Evolutionary conservation across 139 green algal genomes (phyloP).

Genomic region (Zygnema cylindricum): DNA sequence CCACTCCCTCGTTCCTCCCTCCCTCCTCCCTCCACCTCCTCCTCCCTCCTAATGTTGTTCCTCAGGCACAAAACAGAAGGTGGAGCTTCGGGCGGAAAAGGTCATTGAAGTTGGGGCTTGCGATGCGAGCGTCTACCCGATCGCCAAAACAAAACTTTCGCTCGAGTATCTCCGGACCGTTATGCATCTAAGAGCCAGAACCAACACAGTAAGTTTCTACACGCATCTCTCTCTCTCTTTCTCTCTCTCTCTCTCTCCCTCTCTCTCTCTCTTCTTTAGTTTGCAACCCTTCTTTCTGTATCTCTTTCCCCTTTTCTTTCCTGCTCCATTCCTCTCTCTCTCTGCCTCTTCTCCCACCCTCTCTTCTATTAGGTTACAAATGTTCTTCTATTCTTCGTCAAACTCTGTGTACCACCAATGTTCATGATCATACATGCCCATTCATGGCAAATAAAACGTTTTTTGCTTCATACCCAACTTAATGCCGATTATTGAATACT

Average conservation of each 20-base stretch:
- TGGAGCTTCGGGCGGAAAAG: conserved; percentile 71
- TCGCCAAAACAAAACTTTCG: conserved; percentile 93
- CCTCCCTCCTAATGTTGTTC: neutral
- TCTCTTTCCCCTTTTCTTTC: neutral
- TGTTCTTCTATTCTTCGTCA: too few species aligned
- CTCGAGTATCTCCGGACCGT: conserved; percentile 92
- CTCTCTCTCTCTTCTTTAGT: neutral
- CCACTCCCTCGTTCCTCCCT: neutral
- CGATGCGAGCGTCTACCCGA: conserved; percentile 87
- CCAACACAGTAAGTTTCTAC: conserved; percentile 81
- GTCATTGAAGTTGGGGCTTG: conserved; percentile 84
- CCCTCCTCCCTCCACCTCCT: neutral
- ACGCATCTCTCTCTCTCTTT: neutral
- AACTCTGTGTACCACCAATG: too few species aligned
- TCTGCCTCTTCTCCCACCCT: neutral
- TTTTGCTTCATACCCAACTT: too few species aligned
- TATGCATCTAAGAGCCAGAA: conserved; percentile 89
- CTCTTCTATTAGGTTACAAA: too few species aligned
- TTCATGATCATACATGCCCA: too few species aligned
- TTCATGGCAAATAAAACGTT: too few species aligned
- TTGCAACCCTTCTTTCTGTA: neutral
- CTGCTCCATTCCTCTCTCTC: neutral
- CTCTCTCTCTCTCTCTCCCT: neutral
- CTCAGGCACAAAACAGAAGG: conserved; percentile 83
- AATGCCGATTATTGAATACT: too few species aligned